Base-by-base conservation (phyloP, 352 stramenopile genomes). In the Phytophthora idaei region DNA sequence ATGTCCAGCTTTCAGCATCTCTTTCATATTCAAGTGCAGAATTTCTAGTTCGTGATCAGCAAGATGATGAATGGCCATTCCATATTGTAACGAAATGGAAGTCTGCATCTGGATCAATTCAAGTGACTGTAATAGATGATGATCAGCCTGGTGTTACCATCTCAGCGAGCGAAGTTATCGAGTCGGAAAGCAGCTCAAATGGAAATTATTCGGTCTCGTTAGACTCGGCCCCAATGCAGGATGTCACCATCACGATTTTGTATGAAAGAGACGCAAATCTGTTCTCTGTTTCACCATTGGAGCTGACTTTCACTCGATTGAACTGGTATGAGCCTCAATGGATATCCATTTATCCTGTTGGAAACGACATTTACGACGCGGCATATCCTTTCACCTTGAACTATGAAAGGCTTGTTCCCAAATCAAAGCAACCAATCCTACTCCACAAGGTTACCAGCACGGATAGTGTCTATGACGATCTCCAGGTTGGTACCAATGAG, bases 111-210 rank as follows among this genome's bases (percentile, higher is more conserved):
- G 82, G 82, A 15, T 67, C 39, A 0, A 45, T 91, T 31, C 28
- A 76, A 31, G 73, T 82, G 8, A 28, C 53, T 6, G 61, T 85
- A 3, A 48, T 85, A n/a, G 84, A 93, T 47, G 84, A 93, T 37
- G 84, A 93, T 68, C 45, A 90, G 6, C 82, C 84, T 28, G 84
- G 82, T 14, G 60, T 90, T 28, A 89, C 82, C 7, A 50, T 91
- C 7, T 87, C 80, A 1, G 8, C 48, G 5, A 80, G 73, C 12
- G 34, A 70, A 6, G 66, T 91, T 42, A 29, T 74, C 2, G 67
- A 81, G 7, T 73, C 75, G 0, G 84, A 93, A 58, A 91, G 81
- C 41, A 73, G 54, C 15, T 39, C 59, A 1, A 52, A 50, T 1
- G 54, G 61, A 4, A 89, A 83, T 36, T 93, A 79, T 56, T 81